Base-by-base conservation (phyloP, 2,329 filamentous ascomycete genomes). In the Parastagonospora avenae region DNA sequence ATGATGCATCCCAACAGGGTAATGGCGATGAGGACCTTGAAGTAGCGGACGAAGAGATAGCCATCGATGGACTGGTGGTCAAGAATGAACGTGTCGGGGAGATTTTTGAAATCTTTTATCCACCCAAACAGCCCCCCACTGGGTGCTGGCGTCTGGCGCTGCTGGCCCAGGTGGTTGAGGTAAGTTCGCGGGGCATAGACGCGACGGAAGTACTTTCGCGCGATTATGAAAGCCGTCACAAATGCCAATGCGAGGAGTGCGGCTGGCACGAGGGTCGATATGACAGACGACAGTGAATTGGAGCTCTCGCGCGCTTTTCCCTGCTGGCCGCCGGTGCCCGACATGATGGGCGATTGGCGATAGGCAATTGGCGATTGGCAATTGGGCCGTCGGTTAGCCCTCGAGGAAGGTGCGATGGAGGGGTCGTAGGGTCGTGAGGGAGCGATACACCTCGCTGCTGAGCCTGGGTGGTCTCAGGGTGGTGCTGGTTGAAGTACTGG, bases 61-160 rank as follows among this genome's bases (percentile, higher is more conserved):
- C 76, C 77, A 57, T 81, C 79, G 41, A 81, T 74, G 9, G 77
- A 78, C 55, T 77, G 74, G 61, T 79, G 77, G 55, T 77, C 74
- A 40, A 81, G 71, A 16, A 80, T 73, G 52, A 77, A 78, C 31
- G 66, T 66, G 59, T 80, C 77, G 28, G 73, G 64, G 38, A 79
- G 75, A 60, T 57, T 63, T 19, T 71, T 67, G 56, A 78, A 79
- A 48, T 78, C 74, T 6, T 68, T 72, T 44, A 85, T 76, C 82
- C 83, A 85, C 57, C 81, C 80, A 42, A 84, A 68, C 50, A 81
- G 72, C 36, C 80, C 78, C 10, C 48, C 50, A 19, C 70, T 69
- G 14, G 66, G 72, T 4, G 78, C 71, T 15, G 81, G 81, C 41
- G 76, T 82, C 57, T 75, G 74, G 54, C 82, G 75, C 59, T 73